These are phyloP conservation scores for Hygrocybe punicea DNA, from an alignment of 768 basidiomycete genomes.

Conservation along the genomic window DNA sequence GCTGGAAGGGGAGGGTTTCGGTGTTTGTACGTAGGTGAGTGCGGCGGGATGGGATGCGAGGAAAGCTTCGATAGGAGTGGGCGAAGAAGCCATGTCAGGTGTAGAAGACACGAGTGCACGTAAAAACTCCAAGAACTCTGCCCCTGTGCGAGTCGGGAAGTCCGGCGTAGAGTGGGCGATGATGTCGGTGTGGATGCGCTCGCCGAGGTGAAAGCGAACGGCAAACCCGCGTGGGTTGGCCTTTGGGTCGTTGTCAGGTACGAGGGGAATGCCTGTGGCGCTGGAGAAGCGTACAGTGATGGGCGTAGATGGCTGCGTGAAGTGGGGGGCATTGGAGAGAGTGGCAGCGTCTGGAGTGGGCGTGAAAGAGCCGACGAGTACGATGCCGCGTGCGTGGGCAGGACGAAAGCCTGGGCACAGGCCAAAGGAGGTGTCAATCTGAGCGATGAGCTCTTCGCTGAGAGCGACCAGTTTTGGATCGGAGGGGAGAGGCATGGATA, in stretches of 20 bases:
- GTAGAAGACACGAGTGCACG: slow-evolving; percentile 12
- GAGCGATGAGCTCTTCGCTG: slow-evolving; percentile 8
- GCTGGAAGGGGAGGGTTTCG: slow-evolving; percentile 17
- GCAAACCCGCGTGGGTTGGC: slow-evolving; percentile 19
- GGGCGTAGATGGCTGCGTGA: slow-evolving; percentile 13
- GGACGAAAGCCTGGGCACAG: slow-evolving; percentile 16
- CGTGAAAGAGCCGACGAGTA: slow-evolving; percentile 14
- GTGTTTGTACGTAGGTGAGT: slow-evolving; percentile 16
- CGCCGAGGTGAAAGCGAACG: slow-evolving; percentile 17
- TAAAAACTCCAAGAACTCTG: slow-evolving; percentile 18
- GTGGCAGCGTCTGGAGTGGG: slow-evolving; percentile 13
- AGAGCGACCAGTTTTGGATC: neutral
- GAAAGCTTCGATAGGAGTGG: slow-evolving; percentile 13
- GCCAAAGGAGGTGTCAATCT: slow-evolving; percentile 17
- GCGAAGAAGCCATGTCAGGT: neutral
- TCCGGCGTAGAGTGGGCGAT: slow-evolving; percentile 14
- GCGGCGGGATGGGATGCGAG: slow-evolving; percentile 15
- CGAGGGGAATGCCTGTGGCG: slow-evolving; percentile 15
- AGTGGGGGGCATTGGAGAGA: slow-evolving; percentile 18
- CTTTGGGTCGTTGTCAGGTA: slow-evolving; percentile 19
- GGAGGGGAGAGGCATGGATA: neutral
- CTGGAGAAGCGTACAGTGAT: slow-evolving; percentile 19
- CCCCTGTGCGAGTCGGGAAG: slow-evolving; percentile 17
- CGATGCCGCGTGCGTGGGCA: slow-evolving; percentile 18
- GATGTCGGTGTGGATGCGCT: slow-evolving; percentile 20